Percentiles rank a stretch among this genome's conserved stretches.
Conservation (phyloP, 2,329 filamentous ascomycete species). For the Scleromitrula shiraiana region DNA sequence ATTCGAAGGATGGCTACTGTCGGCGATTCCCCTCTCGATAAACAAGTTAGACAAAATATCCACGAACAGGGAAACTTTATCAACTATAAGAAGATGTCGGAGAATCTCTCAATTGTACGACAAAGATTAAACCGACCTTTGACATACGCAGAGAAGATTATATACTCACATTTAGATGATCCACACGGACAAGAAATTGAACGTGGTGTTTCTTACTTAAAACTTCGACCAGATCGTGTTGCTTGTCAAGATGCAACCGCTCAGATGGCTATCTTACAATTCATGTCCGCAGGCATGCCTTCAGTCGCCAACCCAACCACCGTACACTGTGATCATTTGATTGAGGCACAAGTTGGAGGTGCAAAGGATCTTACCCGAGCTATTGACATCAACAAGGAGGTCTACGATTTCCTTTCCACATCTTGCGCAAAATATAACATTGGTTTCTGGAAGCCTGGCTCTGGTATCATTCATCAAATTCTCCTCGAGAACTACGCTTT, state of each 20-base stretch:
- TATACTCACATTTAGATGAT: constrained; percentile 98
- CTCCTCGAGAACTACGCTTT: constrained; percentile 98
- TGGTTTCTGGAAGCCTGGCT: constrained; percentile 98
- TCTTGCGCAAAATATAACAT: constrained; percentile 99
- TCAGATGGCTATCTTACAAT: constrained; percentile 99
- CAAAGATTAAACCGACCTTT: constrained; percentile 84
- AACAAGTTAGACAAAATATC: constrained; percentile 97
- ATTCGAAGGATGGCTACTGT: constrained; percentile 75
- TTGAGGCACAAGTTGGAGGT: constrained; percentile 92
- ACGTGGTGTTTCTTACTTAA: constrained; percentile 91
- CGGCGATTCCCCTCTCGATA: constrained; percentile 76
- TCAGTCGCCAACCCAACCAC: constrained; percentile 89
- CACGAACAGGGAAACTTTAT: constrained; percentile 95
- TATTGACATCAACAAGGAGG: constrained; percentile 94
- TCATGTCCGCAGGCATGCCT: constrained; percentile 98
- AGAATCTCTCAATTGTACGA: constrained; percentile 90
- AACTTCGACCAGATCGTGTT: constrained; percentile 92
- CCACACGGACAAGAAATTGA: constrained; percentile 93
- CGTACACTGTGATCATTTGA: constrained; percentile 98
- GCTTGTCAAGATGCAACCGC: constrained; percentile 99
- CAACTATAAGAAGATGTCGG: constrained; percentile 99
- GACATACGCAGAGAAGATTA: constrained; percentile 94
- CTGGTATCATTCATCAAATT: constrained; percentile 99
- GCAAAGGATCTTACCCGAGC: constrained; percentile 89
- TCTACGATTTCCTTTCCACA: constrained; percentile 92